A percentile compares a stretch with the other conserved stretches of the same genome.
These are phyloP conservation scores for Draba incana DNA, from an alignment of 345 rosid species.

Conservation along the genomic window DNA sequence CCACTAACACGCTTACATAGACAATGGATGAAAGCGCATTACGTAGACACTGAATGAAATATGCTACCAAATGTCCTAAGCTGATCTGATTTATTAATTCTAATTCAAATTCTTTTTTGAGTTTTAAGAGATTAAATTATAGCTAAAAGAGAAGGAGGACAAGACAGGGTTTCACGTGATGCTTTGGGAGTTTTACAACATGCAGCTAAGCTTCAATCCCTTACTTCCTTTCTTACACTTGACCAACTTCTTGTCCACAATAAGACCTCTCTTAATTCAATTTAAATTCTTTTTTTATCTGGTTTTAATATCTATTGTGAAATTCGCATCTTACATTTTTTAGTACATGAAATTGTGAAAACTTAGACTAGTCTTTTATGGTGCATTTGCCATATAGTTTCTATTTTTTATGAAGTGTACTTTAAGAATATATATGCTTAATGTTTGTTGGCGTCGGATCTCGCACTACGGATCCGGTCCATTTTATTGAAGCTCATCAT, in stretches of 20 bases:
- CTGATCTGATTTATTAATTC: neutral
- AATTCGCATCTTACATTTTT: neutral
- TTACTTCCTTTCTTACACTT: constrained; percentile 40
- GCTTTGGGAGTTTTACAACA: constrained; percentile 30
- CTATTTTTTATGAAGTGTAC: neutral
- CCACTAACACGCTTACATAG: neutral
- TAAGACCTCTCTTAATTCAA: constrained; percentile 14
- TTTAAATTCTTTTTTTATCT: neutral
- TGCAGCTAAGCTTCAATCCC: constrained; percentile 29
- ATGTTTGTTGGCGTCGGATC: too few relatives aligned
- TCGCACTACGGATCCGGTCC: too few relatives aligned
- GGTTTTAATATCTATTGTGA: neutral
- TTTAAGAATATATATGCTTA: too few relatives aligned
- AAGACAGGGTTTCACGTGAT: constrained; percentile 40
- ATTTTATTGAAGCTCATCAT: too few relatives aligned
- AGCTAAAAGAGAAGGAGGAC: constrained; percentile 27
- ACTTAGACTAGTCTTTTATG: neutral
- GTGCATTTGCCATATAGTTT: neutral
- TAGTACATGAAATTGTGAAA: neutral
- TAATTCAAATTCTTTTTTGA: neutral
- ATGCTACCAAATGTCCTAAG: neutral
- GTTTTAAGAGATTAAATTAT: neutral
- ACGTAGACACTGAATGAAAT: neutral
- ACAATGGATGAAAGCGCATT: neutral
- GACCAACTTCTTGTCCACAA: constrained; percentile 41